Evolutionary conservation across 2,329 filamentous ascomycete genomes (phyloP).

Genomic region (Colletotrichum spaethianum): DNA sequence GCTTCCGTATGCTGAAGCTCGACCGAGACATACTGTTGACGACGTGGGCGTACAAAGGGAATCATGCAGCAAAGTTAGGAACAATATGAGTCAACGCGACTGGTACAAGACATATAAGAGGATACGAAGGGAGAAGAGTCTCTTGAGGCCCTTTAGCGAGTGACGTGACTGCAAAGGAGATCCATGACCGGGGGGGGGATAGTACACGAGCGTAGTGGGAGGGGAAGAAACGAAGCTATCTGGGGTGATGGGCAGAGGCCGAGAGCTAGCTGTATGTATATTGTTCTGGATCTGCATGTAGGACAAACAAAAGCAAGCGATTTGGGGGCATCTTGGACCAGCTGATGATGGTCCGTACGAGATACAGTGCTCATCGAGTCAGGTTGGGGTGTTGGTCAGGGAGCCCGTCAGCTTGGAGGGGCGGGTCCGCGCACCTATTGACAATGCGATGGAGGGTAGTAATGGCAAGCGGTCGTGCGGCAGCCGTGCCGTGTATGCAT

Average conservation of each 20-base stretch:
- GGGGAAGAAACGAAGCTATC: conserved; percentile 27
- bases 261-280: conserved; percentile 37
- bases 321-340: conserved; percentile 28
- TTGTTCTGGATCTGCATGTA: conserved; percentile 27
- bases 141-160: conserved; percentile 12
- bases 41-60: conserved; percentile 13
- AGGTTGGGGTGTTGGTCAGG: conserved; percentile 28
- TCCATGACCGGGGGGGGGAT: conserved; percentile 9
- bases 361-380: conserved; percentile 26
- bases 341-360: conserved; percentile 29
- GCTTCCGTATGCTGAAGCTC: conserved; percentile 59
- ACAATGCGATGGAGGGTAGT: conserved; percentile 18
- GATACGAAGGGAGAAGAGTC: conserved; percentile 24
- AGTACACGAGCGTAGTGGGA: conserved; percentile 21
- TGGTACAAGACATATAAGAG: conserved; percentile 46
- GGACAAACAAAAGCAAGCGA: conserved; percentile 40
- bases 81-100: conserved; percentile 21
- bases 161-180: conserved; percentile 16
- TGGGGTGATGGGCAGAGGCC: conserved; percentile 16
- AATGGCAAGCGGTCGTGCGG: conserved; percentile 12
- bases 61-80: conserved; percentile 43
- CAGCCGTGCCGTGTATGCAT: conserved; percentile 27
- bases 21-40: conserved; percentile 58
- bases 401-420: conserved; percentile 17
- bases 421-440: conserved; percentile 12